Evolutionary conservation across 2,329 filamentous ascomycete species (phyloP).

Genomic region (Fusarium sp.): DNA sequence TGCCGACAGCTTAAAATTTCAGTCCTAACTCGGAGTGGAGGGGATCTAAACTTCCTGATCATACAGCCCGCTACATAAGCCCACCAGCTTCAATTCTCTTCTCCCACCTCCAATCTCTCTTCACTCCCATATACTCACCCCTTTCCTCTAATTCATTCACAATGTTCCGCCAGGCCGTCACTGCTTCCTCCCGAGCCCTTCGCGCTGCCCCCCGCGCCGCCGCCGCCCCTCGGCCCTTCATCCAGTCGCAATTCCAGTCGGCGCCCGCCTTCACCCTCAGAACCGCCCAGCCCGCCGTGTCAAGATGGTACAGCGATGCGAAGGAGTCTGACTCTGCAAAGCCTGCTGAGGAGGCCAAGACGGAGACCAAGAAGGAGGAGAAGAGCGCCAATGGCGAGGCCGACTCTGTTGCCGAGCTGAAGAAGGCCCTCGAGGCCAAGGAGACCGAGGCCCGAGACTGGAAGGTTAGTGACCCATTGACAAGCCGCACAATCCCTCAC

Average conservation of each 20-base stretch:
- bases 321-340: slow-evolving; percentile 51
- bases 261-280: slow-evolving; percentile 53
- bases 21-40: slow-evolving; percentile 33
- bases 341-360: slow-evolving; percentile 45
- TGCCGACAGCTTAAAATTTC: slow-evolving; percentile 49
- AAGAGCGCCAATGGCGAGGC: slow-evolving; percentile 46
- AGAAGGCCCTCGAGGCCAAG: slow-evolving; percentile 65
- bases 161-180: slow-evolving; percentile 62
- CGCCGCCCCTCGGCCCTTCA: slow-evolving; percentile 50
- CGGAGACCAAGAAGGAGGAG: slow-evolving; percentile 44
- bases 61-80: slow-evolving; percentile 35
- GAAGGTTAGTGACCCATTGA: slow-evolving; percentile 72
- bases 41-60: slow-evolving; percentile 43
- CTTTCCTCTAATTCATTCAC: slow-evolving; percentile 26
- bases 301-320: slow-evolving; percentile 64
- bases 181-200: slow-evolving; percentile 58
- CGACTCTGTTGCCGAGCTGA: slow-evolving; percentile 57
- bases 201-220: slow-evolving; percentile 55
- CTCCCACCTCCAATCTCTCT: slow-evolving; percentile 11
- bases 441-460: slow-evolving; percentile 74
- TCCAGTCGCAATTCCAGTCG: slow-evolving; percentile 53
- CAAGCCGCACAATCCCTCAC: neutral
- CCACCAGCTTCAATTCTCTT: slow-evolving; percentile 14
- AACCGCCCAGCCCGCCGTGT: slow-evolving; percentile 48
- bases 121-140: slow-evolving; percentile 9